Percentiles rank a stretch among this genome's conserved stretches.
These are phyloP conservation scores for Suillus discolor DNA, from an alignment of 768 basidiomycete species.

Conservation along the genomic window DNA sequence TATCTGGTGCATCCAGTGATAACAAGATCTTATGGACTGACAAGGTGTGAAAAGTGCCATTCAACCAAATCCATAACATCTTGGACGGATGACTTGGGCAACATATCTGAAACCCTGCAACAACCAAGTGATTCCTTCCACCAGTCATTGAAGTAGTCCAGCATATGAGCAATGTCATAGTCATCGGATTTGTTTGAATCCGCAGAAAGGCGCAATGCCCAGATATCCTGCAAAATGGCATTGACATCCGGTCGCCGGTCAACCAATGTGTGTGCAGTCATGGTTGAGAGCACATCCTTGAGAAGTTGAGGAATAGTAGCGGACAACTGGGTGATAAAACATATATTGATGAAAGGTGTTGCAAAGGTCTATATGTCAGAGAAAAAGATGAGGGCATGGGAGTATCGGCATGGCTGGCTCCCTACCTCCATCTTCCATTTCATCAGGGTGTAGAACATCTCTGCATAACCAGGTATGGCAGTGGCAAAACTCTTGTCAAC, in stretches of 20 bases:
- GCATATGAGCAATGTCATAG: neutral
- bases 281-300: neutral
- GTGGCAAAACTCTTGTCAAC: too few species aligned
- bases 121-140: neutral
- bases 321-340: neutral
- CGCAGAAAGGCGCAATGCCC: neutral
- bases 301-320: neutral
- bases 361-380: neutral
- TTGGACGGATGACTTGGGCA: slow-evolving; percentile 2
- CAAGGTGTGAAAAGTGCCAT: neutral
- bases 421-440: neutral
- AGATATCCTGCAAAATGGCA: neutral
- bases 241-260: neutral
- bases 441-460: too few species aligned
- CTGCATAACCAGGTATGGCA: too few species aligned
- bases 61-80: slow-evolving; percentile 1
- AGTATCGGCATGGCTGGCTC: neutral
- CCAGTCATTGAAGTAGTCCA: neutral
- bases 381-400: neutral
- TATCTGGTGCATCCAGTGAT: neutral
- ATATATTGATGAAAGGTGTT: neutral
- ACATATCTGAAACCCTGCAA: neutral
- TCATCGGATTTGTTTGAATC: neutral
- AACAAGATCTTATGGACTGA: neutral
- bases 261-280: neutral